Base-by-base conservation (phyloP, 257 asterid genomes). In the Fraxinus cuspidata region DNA sequence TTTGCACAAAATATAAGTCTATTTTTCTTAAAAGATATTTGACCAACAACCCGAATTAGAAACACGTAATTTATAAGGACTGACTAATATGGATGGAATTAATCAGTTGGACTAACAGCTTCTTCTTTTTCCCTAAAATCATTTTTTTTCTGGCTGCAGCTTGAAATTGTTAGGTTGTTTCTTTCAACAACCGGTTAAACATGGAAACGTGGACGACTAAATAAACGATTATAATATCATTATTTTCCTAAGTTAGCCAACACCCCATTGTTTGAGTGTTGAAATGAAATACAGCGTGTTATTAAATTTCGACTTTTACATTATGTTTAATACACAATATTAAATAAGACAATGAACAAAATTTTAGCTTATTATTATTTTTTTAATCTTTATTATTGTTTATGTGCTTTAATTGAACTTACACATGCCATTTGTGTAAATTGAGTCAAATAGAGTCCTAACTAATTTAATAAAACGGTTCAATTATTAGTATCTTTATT, bases 221-320 rank as follows among this genome's bases (percentile, higher is more conserved):
- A 2, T 8, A 56, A 56, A 8, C 7, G 1, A 56, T n/a, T 6
- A 19, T 7, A 5, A 19, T 56, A 29, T 23, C 28, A 56, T n/a
- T 56, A 56, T 56, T 56, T 56, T 15, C 29, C 28, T n/a, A 56
- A n/a, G 65, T 56, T 56, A 56, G 65, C 65, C 65, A 56, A 56
- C 65, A 21, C 3, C 28, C 65, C 29, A 56, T 56, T 56, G 53
- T 56, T 56, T 19, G 65, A 56, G 65, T 56, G 65, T 56, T 56
- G 65, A 56, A 56, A 19, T 6, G 29, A 56, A 56, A 56, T 7
- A 21, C 10, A n/a, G 21, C 2, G 25, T n/a, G 3, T 53, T 56
- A 18, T 56, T 5, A 19, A 56, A 56, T 56, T 56, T n/a, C 27
- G 3, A 6, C 2, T 3, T 19, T 13, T n/a, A 15, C 25, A 56